Percentiles rank a stretch among this genome's conserved stretches.
These are phyloP conservation scores for Talaromyces marneffei DNA, from an alignment of 2,329 filamentous ascomycete genomes.

Conservation along the genomic window DNA sequence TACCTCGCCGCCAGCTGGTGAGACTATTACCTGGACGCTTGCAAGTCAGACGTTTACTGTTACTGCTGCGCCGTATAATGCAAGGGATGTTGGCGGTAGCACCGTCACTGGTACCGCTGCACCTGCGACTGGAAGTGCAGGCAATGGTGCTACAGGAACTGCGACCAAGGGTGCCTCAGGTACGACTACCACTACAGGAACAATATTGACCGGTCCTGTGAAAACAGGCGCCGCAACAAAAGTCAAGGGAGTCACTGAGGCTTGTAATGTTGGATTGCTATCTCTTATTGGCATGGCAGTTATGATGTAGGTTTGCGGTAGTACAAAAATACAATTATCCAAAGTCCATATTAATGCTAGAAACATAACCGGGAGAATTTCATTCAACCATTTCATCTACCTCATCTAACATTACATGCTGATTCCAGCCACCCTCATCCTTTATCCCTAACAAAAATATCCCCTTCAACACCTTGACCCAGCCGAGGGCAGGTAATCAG, in stretches of 20 bases:
- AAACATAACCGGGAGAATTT: neutral
- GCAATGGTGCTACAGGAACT: neutral
- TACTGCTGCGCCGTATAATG: constrained; percentile 27
- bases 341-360: neutral
- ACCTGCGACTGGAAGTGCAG: neutral
- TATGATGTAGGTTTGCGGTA: neutral
- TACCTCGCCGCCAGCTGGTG: constrained; percentile 31
- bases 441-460: neutral
- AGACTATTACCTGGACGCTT: constrained; percentile 33
- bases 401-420: neutral
- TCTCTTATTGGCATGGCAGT: neutral
- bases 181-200: neutral
- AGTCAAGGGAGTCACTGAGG: neutral
- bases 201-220: neutral
- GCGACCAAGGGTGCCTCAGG: neutral
- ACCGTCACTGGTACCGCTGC: neutral
- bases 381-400: neutral
- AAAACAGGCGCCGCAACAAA: neutral
- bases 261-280: neutral
- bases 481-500: neutral
- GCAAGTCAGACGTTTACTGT: constrained; percentile 30
- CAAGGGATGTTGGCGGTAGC: constrained; percentile 16
- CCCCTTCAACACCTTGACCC: neutral
- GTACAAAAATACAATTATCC: neutral
- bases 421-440: neutral